Evolutionary conservation across 495 filamentous ascomycete genomes (phyloP).

Genomic region (Penicillium bialowiezense): DNA sequence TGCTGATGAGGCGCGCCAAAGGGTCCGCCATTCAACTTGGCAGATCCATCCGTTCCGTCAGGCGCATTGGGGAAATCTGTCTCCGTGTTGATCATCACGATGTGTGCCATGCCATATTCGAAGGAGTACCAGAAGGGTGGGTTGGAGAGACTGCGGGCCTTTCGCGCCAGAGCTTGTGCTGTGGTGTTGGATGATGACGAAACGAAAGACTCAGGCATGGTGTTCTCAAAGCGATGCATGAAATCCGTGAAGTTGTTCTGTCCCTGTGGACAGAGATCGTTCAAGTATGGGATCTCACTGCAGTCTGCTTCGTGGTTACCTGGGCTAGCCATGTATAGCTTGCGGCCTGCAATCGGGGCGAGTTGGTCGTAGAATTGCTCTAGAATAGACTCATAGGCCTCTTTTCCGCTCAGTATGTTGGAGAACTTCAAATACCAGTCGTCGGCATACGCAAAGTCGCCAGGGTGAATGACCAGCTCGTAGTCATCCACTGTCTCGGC

Average conservation of each 20-base stretch:
- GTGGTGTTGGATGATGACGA: slow-evolving; percentile 46
- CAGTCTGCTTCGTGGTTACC: slow-evolving; percentile 58
- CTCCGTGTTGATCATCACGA: slow-evolving; percentile 56
- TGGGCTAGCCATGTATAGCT: slow-evolving; percentile 54
- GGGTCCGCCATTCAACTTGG: slow-evolving; percentile 46
- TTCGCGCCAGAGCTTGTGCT: slow-evolving; percentile 43
- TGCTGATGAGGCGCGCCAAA: slow-evolving; percentile 43
- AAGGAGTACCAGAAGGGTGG: slow-evolving; percentile 67
- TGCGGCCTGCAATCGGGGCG: slow-evolving; percentile 38
- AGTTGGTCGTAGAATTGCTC: slow-evolving; percentile 56
- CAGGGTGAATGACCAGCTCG: slow-evolving; percentile 58
- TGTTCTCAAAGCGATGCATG: slow-evolving; percentile 50
- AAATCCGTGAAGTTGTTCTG: slow-evolving; percentile 63
- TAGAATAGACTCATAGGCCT: slow-evolving; percentile 51
- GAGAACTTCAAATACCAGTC: slow-evolving; percentile 43
- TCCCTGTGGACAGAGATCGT: slow-evolving; percentile 48
- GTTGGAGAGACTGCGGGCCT: slow-evolving; percentile 47
- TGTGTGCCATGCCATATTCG: slow-evolving; percentile 59
- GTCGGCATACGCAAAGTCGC: slow-evolving; percentile 54
- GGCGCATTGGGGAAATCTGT: slow-evolving; percentile 49
- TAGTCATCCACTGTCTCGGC: slow-evolving; percentile 55
- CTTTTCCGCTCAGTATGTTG: slow-evolving; percentile 37
- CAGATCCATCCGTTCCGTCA: slow-evolving; percentile 44
- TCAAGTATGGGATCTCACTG: slow-evolving; percentile 38
- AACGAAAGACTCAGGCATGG: slow-evolving; percentile 48